phyloP scores from a whole-genome alignment of 768 basidiomycete species.

The Suillus alpinus region DNA sequence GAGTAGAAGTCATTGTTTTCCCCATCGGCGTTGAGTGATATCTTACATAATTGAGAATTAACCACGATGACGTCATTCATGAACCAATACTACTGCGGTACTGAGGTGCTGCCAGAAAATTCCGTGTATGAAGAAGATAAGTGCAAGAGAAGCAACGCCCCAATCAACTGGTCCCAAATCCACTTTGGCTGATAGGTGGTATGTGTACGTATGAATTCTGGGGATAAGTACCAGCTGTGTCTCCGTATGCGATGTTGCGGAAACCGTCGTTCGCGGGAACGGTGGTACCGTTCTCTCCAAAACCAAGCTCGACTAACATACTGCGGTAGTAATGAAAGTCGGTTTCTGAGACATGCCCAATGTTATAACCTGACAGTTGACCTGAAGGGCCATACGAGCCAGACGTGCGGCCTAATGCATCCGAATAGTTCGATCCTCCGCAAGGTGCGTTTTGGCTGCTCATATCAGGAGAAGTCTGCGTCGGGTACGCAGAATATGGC shows the following conservation, averaged over 20 bases:
- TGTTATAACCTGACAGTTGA: constrained; percentile 1
- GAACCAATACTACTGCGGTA: constrained; percentile 2
- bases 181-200: constrained; percentile 21
- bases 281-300: constrained; percentile 42
- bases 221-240: constrained; percentile 34
- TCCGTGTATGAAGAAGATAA: constrained; percentile 1
- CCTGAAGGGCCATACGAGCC: not conserved
- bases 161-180: constrained; percentile 20
- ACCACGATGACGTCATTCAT: constrained; percentile 17
- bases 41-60: not conserved
- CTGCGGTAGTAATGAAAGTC: constrained; percentile 72
- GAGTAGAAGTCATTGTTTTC: constrained; percentile 56
- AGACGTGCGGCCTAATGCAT: not conserved
- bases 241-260: constrained; percentile 28
- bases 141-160: not conserved
- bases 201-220: constrained; percentile 31
- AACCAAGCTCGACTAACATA: constrained; percentile 75
- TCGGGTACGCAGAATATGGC: constrained; percentile 8
- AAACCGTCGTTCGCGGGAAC: constrained; percentile 21
- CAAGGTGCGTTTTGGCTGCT: not conserved
- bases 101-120: not conserved
- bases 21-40: constrained; percentile 59
- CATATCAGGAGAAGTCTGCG: not conserved
- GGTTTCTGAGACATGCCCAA: constrained; percentile 47
- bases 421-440: not conserved